Evolutionary conservation across 1,284 basidiomycete species (phyloP).

Genomic region (Pseudomicrostroma phylloplanum): DNA sequence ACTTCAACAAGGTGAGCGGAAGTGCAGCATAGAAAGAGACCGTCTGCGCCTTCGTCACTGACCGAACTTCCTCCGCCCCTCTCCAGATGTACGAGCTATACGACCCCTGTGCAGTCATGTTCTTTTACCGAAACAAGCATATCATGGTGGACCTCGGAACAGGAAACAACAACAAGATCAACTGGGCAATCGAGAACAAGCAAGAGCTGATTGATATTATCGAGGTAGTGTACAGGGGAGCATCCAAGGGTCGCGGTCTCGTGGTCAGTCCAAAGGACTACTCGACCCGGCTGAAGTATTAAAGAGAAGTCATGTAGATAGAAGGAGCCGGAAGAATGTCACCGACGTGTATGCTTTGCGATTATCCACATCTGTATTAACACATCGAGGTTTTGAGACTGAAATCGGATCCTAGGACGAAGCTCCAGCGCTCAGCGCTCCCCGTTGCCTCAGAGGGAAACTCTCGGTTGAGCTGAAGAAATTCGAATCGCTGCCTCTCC

Average conservation of each 20-base stretch:
- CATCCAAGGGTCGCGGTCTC: constrained; percentile 93
- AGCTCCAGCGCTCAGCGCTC: too few species aligned
- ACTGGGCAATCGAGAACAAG: constrained; percentile 49
- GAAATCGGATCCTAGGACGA: too few species aligned
- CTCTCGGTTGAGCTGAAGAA: too few species aligned
- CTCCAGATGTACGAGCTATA: constrained; percentile 56
- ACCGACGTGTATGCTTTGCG: too few species aligned
- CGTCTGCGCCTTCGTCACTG: constrained; percentile 6
- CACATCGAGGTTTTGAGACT: too few species aligned
- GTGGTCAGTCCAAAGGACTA: constrained; percentile 86
- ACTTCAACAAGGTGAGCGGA: constrained; percentile 69
- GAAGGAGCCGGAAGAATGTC: too few species aligned
- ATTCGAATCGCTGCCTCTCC: too few species aligned
- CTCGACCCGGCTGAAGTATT: constrained; percentile 41
- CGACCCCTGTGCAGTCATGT: constrained; percentile 36
- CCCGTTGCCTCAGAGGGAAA: too few species aligned
- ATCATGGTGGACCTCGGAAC: constrained; percentile 99
- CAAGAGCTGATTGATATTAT: constrained; percentile 81
- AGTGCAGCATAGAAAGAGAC: background rate
- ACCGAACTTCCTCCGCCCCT: background rate
- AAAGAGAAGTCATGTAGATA: background rate
- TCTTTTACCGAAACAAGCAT: constrained; percentile 72
- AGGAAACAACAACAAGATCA: constrained; percentile 98
- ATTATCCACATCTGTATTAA: too few species aligned
- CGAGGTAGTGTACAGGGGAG: constrained; percentile 95